A percentile compares a stretch with the other conserved stretches of the same genome.
phyloP scores from a whole-genome alignment of 257 asterid genomes.

The Verbascum thapsus region DNA sequence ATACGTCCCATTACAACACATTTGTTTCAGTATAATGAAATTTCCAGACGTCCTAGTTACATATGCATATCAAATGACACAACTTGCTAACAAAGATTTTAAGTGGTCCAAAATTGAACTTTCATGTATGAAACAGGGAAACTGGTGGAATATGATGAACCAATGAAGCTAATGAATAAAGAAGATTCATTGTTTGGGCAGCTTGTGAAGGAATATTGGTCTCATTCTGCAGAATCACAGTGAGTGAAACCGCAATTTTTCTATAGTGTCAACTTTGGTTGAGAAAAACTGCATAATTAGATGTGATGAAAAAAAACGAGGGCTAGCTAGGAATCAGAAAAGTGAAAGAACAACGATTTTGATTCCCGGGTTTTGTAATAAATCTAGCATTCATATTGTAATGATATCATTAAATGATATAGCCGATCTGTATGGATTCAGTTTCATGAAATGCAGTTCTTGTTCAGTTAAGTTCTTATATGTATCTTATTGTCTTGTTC shows the following conservation, averaged over 20 bases:
- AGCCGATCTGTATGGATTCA: slow-evolving; percentile 8
- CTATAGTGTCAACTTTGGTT: no score
- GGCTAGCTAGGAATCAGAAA: no score
- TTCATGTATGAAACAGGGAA: slow-evolving; percentile 46
- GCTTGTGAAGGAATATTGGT: slow-evolving; percentile 93
- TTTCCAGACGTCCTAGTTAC: no score
- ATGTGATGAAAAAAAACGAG: no score
- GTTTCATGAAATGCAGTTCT: slow-evolving; percentile 4
- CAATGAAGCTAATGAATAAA: slow-evolving; percentile 68
- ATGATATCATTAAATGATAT: slow-evolving; percentile 7
- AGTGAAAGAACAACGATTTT: no score
- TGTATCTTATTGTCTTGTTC: no score
- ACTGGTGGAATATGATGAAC: slow-evolving; percentile 83
- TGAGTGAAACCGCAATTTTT: slow-evolving; percentile 20
- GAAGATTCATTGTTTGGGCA: slow-evolving; percentile 74
- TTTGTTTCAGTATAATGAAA: no score
- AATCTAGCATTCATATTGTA: not conserved
- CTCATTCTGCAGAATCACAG: slow-evolving; percentile 55
- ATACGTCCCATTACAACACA: no score
- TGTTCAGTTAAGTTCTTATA: not conserved
- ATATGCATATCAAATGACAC: no score
- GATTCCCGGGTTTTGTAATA: slow-evolving; percentile 16
- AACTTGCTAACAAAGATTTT: no score
- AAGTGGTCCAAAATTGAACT: not conserved
- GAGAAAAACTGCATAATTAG: no score